A percentile compares a stretch with the other conserved stretches of the same genome.
phyloP scores from a whole-genome alignment of 2,329 filamentous ascomycete genomes.

The Arthrinium phaeospermum region DNA sequence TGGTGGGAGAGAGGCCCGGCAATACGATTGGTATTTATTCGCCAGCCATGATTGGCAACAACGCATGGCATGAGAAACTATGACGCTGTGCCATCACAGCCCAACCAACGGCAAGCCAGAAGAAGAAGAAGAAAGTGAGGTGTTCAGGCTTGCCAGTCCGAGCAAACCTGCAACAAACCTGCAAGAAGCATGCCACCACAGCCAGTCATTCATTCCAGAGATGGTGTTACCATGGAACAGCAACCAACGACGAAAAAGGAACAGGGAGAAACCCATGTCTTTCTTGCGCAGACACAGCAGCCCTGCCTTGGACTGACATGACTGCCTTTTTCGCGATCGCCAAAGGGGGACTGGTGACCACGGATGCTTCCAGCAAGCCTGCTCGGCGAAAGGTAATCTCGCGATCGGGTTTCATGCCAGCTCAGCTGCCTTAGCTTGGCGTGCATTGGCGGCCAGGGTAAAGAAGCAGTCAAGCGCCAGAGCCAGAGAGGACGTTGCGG shows the following conservation, averaged over 20 bases:
- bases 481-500: not conserved
- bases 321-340: not conserved
- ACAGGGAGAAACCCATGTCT: slow-evolving; percentile 6
- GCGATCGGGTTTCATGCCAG: slow-evolving; percentile 4
- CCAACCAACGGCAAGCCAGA: slow-evolving; percentile 8
- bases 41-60: not conserved
- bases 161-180: slow-evolving; percentile 1
- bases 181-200: not conserved
- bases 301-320: not conserved
- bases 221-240: not conserved
- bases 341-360: not conserved
- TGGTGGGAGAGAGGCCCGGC: not conserved
- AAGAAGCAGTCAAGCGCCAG: not conserved
- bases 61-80: not conserved
- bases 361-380: not conserved
- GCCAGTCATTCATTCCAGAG: slow-evolving; percentile 3
- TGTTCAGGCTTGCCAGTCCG: not conserved
- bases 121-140: not conserved
- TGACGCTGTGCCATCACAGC: not conserved
- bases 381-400: not conserved
- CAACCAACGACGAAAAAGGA: not conserved
- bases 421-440: slow-evolving; percentile 9
- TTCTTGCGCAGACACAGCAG: not conserved
- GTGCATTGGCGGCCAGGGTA: not conserved
- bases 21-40: slow-evolving; percentile 12